Conservation (phyloP, 2,329 filamentous ascomycete species). For the Fusarium coicis region DNA sequence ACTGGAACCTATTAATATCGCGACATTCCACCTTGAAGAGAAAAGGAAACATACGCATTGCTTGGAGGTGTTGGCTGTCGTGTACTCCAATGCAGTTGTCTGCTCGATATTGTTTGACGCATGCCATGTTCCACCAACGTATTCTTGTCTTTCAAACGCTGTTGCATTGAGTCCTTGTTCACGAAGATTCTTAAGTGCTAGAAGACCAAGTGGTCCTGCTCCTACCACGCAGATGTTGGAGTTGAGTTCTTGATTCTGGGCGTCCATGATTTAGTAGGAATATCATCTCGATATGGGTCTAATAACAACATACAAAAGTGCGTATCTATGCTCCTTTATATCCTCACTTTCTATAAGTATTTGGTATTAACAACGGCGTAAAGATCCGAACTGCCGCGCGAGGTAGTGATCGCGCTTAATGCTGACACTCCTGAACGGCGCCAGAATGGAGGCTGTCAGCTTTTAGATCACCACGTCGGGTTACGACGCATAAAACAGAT, state of each 20-base stretch:
- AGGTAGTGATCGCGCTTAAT: not conserved
- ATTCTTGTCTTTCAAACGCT: constrained; percentile 54
- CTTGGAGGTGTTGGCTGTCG: constrained; percentile 47
- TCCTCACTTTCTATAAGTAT: not conserved
- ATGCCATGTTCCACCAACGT: constrained; percentile 57
- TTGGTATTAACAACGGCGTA: not conserved
- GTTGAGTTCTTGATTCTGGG: constrained; percentile 27
- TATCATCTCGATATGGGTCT: not conserved
- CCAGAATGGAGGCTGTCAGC: constrained; percentile 4
- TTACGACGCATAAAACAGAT: not conserved
- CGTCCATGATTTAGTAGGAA: constrained; percentile 20
- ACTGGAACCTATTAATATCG: constrained; percentile 29
- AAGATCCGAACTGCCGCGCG: not conserved
- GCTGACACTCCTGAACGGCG: not conserved
- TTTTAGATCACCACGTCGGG: not conserved
- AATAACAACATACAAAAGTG: not conserved
- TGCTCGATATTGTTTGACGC: constrained; percentile 49
- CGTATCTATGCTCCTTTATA: constrained; percentile 10
- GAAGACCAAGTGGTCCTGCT: constrained; percentile 50
- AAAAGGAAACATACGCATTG: constrained; percentile 39
- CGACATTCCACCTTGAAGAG: not conserved
- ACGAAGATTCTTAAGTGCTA: constrained; percentile 54
- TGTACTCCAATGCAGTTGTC: constrained; percentile 50
- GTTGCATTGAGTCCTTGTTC: constrained; percentile 56
- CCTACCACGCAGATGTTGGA: constrained; percentile 45